phyloP scores from a whole-genome alignment of 2,329 filamentous ascomycete genomes.

The Pseudopyrenochaeta lycopersici region DNA sequence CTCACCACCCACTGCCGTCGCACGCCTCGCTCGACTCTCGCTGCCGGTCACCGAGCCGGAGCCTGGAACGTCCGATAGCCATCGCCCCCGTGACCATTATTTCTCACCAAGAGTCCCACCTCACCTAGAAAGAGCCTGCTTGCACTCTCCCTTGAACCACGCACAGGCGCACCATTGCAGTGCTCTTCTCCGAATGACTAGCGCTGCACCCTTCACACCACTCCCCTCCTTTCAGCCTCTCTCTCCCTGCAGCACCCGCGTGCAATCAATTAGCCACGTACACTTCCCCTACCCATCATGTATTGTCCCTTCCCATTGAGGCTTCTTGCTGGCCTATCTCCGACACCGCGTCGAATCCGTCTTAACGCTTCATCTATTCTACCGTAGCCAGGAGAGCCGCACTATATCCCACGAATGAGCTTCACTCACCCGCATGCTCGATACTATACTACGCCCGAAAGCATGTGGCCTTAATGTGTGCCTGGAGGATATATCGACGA shows the following conservation, averaged over 20 bases:
- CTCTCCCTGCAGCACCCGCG: neutral
- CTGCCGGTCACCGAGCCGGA: too few relatives aligned
- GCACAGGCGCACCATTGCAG: too few relatives aligned
- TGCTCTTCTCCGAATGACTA: neutral
- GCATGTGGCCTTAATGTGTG: neutral
- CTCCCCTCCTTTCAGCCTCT: constrained; percentile 5
- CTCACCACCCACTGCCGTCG: constrained; percentile 10
- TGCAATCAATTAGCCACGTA: neutral
- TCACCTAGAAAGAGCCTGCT: too few relatives aligned
- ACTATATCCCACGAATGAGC: constrained; percentile 13
- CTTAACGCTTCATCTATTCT: constrained; percentile 14
- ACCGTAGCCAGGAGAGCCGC: constrained; percentile 10
- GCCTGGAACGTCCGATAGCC: too few relatives aligned
- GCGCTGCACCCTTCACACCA: constrained; percentile 8
- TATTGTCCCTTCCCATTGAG: neutral
- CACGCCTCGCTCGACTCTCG: neutral
- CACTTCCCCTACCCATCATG: neutral
- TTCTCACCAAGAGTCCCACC: too few relatives aligned
- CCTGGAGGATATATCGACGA: neutral
- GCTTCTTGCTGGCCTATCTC: neutral
- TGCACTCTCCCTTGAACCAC: too few relatives aligned
- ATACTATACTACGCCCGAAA: neutral
- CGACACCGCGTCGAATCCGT: constrained; percentile 1
- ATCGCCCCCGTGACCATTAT: too few relatives aligned
- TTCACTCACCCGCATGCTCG: neutral